Evolutionary conservation across 306 rosid species (phyloP).

Genomic region (Castanea sativa): DNA sequence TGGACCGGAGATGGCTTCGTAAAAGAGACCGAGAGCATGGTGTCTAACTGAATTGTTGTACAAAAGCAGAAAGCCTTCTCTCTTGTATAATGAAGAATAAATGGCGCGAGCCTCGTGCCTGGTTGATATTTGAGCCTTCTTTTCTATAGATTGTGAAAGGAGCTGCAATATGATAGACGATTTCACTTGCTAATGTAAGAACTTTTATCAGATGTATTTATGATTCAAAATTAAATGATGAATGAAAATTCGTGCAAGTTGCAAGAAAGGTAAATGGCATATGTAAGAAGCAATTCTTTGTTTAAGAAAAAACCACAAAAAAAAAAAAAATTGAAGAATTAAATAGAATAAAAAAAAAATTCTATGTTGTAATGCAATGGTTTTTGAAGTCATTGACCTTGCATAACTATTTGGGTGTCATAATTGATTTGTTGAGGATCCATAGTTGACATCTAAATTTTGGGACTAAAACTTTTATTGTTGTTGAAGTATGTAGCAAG

Average conservation of each 20-base stretch:
- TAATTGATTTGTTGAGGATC: no score
- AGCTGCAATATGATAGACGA: conserved; percentile 12
- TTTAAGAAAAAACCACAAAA: not conserved
- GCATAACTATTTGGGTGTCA: no score
- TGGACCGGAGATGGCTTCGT: conserved; percentile 99
- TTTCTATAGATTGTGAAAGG: not conserved
- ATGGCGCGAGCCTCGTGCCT: conserved; percentile 4
- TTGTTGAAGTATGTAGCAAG: no score
- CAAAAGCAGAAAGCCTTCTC: not conserved
- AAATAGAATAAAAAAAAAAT: no score
- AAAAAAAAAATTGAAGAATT: no score
- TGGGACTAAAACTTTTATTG: no score
- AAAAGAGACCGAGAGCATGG: conserved; percentile 92
- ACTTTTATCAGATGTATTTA: not conserved
- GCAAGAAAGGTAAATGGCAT: no score
- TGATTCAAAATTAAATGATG: not conserved
- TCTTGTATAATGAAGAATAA: conserved; percentile 13
- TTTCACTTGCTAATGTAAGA: conserved; percentile 6
- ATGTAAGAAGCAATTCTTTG: not conserved
- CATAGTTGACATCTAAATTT: no score
- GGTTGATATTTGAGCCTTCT: not conserved
- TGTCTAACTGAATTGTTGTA: conserved; percentile 55
- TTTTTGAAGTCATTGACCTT: no score
- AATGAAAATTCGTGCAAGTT: not conserved
- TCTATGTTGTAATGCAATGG: no score